These are phyloP conservation scores for Metschnikowia lunata DNA, from an alignment of 805 yeast genomes.

Conservation along the genomic window DNA sequence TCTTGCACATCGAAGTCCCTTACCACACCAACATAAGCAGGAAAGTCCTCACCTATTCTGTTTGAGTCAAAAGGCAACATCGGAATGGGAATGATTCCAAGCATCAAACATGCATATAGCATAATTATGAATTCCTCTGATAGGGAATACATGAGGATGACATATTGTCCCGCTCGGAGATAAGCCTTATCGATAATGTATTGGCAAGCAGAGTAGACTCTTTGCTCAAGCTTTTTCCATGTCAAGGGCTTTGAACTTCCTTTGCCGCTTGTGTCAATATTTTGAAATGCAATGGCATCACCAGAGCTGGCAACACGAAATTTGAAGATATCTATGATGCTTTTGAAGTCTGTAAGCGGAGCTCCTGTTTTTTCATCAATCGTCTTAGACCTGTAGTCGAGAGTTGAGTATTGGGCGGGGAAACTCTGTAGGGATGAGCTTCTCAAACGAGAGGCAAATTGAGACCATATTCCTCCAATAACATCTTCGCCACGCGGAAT, in stretches of 20 bases:
- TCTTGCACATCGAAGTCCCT: slow-evolving; percentile 67
- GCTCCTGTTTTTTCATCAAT: slow-evolving; percentile 73
- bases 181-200: slow-evolving; percentile 65
- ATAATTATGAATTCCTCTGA: slow-evolving; percentile 84
- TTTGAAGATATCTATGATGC: slow-evolving; percentile 69
- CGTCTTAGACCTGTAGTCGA: slow-evolving; percentile 72
- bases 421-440: slow-evolving; percentile 54
- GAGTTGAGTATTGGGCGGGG: slow-evolving; percentile 75
- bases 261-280: slow-evolving; percentile 34
- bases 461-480: slow-evolving; percentile 81
- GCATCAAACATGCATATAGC: slow-evolving; percentile 76
- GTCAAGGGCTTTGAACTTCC: slow-evolving; percentile 37
- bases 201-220: slow-evolving; percentile 69
- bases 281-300: slow-evolving; percentile 73
- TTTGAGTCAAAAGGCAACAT: slow-evolving; percentile 64
- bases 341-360: slow-evolving; percentile 67
- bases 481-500: slow-evolving; percentile 74
- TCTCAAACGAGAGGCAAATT: slow-evolving; percentile 65
- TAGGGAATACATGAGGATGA: slow-evolving; percentile 77
- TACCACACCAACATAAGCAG: slow-evolving; percentile 60
- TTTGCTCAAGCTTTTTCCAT: slow-evolving; percentile 80
- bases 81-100: slow-evolving; percentile 78
- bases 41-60: slow-evolving; percentile 68
- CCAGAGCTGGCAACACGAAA: slow-evolving; percentile 72
- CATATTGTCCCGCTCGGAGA: slow-evolving; percentile 64